Base-by-base conservation (phyloP, 1,284 basidiomycete species). In the Trichosporon sp. region DNA sequence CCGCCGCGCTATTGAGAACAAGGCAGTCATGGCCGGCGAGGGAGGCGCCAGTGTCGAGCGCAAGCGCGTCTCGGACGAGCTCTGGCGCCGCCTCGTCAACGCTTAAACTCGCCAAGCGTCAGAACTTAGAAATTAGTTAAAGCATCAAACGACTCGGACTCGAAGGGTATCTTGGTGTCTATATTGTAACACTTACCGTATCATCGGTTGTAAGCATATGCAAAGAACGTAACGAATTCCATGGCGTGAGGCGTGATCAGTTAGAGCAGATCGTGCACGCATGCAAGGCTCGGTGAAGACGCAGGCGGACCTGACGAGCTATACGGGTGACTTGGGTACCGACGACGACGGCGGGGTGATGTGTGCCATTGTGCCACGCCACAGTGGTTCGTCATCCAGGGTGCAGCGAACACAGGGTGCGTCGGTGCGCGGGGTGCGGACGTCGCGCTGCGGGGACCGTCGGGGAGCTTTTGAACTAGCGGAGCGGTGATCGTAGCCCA, bases 1-100 rank as follows among this genome's bases (percentile, higher is more conserved):
- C 31, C 86, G 91, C 59, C 86, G 91, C 43, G 91, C 91, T 1
- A 88, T 91, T n/a, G 91, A 93, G 86, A 93, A 93, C 77, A 90
- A 90, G 83, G 87, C 87, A 10, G 85, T 91, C 68, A 85, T 91
- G 75, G 87, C 87, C 19, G 87, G 87, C 26, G 84, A 85, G 61
- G 90, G 89, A 4, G 87, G 86, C 8, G 90, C 90, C 0, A 78
- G 80, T 4, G 84, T 84, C 21, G 91, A 91, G 81, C 84, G 89
- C 56, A 65, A 72, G 68, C 67, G 73, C n/a, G 73, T 72, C 35
- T 37, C 35, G 2, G 69, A 68, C 46, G 73, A 74, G 73, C 73
- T 74, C n/a, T 69, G 67, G 73, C 71, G 73, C 43, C 71, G 73
- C 37, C 38, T 68, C 48, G 46, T 31, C 14, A 64, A 54, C 56